Conservation (phyloP, 768 basidiomycete genomes). For the Neoboletus brunneissimus region DNA sequence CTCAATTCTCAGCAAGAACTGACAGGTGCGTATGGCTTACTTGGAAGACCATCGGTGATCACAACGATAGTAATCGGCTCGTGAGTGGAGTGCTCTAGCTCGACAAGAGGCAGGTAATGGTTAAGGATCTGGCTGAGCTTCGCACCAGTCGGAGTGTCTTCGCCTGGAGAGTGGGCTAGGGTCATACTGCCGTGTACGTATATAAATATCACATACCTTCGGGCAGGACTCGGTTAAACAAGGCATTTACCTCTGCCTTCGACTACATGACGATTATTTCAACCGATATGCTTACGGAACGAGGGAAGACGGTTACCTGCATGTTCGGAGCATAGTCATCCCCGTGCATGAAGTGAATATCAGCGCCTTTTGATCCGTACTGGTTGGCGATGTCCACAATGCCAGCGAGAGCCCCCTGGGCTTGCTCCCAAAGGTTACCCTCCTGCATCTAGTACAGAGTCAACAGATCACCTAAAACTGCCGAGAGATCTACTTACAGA, state of each 20-base stretch:
- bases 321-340: slow-evolving; percentile 30
- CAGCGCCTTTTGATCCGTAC: slow-evolving; percentile 39
- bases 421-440: slow-evolving; percentile 37
- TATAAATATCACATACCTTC: slow-evolving; percentile 14
- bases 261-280: slow-evolving; percentile 12
- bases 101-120: slow-evolving; percentile 36
- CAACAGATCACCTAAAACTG: background rate
- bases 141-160: slow-evolving; percentile 39
- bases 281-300: background rate
- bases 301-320: slow-evolving; percentile 10
- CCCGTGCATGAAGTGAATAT: slow-evolving; percentile 43
- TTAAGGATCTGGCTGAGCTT: slow-evolving; percentile 38
- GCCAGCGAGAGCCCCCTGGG: slow-evolving; percentile 41
- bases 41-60: slow-evolving; percentile 40
- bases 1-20: background rate
- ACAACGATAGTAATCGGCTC: slow-evolving; percentile 38
- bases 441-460: slow-evolving; percentile 35
- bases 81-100: slow-evolving; percentile 25
- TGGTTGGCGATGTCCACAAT: slow-evolving; percentile 37
- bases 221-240: slow-evolving; percentile 29
- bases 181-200: background rate
- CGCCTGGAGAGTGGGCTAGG: slow-evolving; percentile 12
- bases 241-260: slow-evolving; percentile 17
- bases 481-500: slow-evolving; percentile 25
- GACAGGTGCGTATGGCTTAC: background rate